Evolutionary conservation across 2,329 filamentous ascomycete species (phyloP).

Genomic region (Fusarium clavum): DNA sequence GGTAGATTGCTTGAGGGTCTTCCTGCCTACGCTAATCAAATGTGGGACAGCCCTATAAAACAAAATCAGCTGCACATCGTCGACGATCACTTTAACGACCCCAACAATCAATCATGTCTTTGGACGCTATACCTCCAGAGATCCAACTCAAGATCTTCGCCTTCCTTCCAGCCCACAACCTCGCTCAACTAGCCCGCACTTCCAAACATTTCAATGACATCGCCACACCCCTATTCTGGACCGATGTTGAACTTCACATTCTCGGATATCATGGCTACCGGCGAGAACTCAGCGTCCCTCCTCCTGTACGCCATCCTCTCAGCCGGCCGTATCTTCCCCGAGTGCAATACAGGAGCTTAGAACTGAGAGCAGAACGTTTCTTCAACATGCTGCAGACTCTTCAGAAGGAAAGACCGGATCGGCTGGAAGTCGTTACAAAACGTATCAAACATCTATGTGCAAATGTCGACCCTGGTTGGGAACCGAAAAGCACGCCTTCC

Average conservation of each 20-base stretch:
- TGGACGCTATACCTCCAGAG: background rate
- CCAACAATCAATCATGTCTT: background rate
- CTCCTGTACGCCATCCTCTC: background rate
- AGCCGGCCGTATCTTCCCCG: background rate
- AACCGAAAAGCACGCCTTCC: rapidly evolving
- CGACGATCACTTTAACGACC: background rate
- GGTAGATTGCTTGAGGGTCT: background rate
- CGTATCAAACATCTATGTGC: constrained; percentile 18
- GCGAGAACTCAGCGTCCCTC: background rate
- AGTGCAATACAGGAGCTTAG: rapidly evolving
- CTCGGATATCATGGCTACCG: constrained; percentile 17
- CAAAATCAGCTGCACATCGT: background rate
- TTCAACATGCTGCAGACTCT: constrained; percentile 6
- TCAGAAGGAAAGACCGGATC: background rate
- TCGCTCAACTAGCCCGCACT: background rate
- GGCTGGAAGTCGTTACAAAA: background rate
- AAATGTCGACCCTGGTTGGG: background rate
- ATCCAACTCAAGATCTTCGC: constrained; percentile 1
- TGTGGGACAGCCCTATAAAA: background rate
- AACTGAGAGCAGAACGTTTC: background rate
- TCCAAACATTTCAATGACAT: constrained; percentile 13
- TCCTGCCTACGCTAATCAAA: background rate
- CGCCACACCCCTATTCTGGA: constrained; percentile 24
- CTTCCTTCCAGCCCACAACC: background rate
- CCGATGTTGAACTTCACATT: constrained; percentile 29